These are phyloP conservation scores for Pichia heedii DNA, from an alignment of 805 yeast species.

Conservation along the genomic window DNA sequence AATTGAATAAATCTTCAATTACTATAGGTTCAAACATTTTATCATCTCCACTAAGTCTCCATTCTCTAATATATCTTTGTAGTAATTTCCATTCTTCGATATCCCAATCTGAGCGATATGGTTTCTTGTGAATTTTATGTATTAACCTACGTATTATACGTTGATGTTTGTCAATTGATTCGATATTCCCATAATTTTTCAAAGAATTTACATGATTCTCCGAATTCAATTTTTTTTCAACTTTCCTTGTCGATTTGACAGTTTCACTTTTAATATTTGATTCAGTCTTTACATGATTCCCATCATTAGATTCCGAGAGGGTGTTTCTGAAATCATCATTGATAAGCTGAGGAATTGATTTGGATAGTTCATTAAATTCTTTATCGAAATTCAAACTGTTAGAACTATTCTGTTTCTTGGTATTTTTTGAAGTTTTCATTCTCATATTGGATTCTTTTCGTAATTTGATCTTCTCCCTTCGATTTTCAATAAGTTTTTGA, in stretches of 20 bases:
- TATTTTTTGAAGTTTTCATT: too few species aligned
- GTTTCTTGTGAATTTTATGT: slow-evolving; percentile 5
- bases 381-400: too few species aligned
- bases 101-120: slow-evolving; percentile 15
- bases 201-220: too few species aligned
- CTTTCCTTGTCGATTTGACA: not conserved
- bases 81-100: slow-evolving; percentile 18
- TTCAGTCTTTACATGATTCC: too few species aligned
- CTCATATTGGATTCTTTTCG: not conserved
- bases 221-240: too few species aligned
- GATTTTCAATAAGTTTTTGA: slow-evolving; percentile 15
- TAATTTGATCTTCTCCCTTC: slow-evolving; percentile 3
- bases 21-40: slow-evolving; percentile 2
- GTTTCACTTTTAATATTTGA: too few species aligned
- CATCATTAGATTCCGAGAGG: not conserved
- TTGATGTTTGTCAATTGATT: not conserved
- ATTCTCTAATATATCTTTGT: slow-evolving; percentile 15
- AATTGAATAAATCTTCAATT: slow-evolving; percentile 14
- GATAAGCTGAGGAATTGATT: not conserved
- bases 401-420: too few species aligned
- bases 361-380: not conserved
- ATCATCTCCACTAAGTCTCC: slow-evolving; percentile 13
- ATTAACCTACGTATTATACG: slow-evolving; percentile 1
- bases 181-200: too few species aligned
- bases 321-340: not conserved